phyloP scores from a whole-genome alignment of 164 flowering plant species.

The Protea cynaroides region DNA sequence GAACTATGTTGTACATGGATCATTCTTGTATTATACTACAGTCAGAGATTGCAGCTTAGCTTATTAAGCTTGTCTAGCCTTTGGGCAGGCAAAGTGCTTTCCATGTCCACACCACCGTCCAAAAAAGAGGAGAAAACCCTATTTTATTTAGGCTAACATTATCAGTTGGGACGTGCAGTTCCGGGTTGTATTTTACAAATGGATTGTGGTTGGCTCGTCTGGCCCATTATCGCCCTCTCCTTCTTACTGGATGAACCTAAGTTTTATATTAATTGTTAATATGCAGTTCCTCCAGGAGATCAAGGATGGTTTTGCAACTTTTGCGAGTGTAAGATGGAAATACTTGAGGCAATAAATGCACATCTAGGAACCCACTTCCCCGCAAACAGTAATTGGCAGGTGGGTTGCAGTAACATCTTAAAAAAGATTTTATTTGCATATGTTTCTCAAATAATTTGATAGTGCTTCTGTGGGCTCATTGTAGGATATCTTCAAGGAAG shows the following conservation, averaged over 20 bases:
- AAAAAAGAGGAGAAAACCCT: too few species aligned
- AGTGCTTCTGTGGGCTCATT: not conserved
- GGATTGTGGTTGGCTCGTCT: not conserved
- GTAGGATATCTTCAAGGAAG: slow-evolving; percentile 88
- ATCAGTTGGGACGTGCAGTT: too few species aligned
- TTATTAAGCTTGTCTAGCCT: not conserved
- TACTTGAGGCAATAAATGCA: slow-evolving; percentile 80
- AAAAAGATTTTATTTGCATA: slow-evolving; percentile 2
- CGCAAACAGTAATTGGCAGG: slow-evolving; percentile 73
- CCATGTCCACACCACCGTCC: too few species aligned
- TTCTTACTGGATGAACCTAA: slow-evolving; percentile 1
- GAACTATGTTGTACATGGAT: not conserved
- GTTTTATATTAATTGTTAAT: slow-evolving; percentile 14
- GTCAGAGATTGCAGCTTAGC: not conserved
- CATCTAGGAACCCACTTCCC: slow-evolving; percentile 83
- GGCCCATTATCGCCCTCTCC: not conserved
- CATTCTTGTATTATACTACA: not conserved
- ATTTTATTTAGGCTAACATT: too few species aligned
- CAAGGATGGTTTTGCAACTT: slow-evolving; percentile 93
- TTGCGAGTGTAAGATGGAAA: slow-evolving; percentile 88
- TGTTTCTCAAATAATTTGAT: not conserved
- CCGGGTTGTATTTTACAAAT: not conserved
- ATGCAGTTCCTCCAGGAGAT: slow-evolving; percentile 84
- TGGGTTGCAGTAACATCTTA: slow-evolving; percentile 17
- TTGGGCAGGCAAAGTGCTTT: not conserved